Percentiles rank a stretch among this genome's conserved stretches.
phyloP scores from a whole-genome alignment of 192 early-diverging fungal genomes.

The Glomus cerebriforme region DNA sequence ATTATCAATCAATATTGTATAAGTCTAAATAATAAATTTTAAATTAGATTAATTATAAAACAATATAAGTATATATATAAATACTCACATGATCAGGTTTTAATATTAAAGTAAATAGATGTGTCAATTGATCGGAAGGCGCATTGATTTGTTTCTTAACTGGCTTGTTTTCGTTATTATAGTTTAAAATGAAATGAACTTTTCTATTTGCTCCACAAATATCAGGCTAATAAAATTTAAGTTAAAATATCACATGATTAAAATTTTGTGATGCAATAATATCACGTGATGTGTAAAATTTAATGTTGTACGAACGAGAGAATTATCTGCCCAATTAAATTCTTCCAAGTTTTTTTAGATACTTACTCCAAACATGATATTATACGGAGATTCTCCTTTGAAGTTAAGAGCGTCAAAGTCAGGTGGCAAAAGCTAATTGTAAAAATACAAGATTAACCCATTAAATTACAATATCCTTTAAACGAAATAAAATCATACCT shows the following conservation, averaged over 20 bases:
- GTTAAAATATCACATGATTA: background rate
- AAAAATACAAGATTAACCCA: background rate
- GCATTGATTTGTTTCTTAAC: constrained; percentile 69
- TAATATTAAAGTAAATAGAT: constrained; percentile 88
- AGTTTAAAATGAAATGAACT: constrained; percentile 94
- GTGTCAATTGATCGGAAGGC: constrained; percentile 78
- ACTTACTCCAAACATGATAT: constrained; percentile 74
- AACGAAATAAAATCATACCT: constrained; percentile 42
- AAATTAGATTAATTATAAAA: constrained; percentile 46
- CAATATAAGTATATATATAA: constrained; percentile 52
- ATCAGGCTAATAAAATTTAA: constrained; percentile 65
- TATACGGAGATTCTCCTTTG: constrained; percentile 81
- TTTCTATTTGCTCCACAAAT: constrained; percentile 89
- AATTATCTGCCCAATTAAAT: too few relatives aligned
- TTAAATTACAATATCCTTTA: background rate
- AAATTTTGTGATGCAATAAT: background rate
- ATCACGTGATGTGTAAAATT: too few relatives aligned
- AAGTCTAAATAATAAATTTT: constrained; percentile 51
- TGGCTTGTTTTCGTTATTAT: constrained; percentile 89
- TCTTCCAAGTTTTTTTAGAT: background rate
- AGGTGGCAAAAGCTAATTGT: constrained; percentile 68
- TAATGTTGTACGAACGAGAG: too few relatives aligned
- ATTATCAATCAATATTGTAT: constrained; percentile 62
- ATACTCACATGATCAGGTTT: constrained; percentile 64
- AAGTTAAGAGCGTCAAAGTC: constrained; percentile 77